Base-by-base conservation (phyloP, 768 basidiomycete species). In the Macrolepiota fuliginosa region DNA sequence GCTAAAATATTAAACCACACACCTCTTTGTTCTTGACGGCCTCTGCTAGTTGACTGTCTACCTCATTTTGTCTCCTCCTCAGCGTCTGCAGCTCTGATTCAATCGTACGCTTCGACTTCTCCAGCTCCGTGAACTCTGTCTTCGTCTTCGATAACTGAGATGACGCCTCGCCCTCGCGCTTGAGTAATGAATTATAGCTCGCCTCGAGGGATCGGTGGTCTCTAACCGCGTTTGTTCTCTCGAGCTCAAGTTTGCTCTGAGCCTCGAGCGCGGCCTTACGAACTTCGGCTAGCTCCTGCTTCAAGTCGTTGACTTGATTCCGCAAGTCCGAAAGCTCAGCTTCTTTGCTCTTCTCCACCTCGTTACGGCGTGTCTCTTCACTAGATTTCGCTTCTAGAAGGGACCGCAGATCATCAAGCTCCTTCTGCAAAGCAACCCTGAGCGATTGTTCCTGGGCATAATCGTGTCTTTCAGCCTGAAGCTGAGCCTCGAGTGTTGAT, bases 261-360 rank as follows among this genome's bases (percentile, higher is more conserved):
- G 76, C 77, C 60, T 92, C 89, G 22, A 87, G 72, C 3, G 87
- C 81, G 3, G 75, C 70, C 56, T 82, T 82, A 22, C 91, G 88
- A 22, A 85, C 81, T 15, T 88, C 84, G 36, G 81, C 79, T 15
- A 95, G 79, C 36, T 93, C 89, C 46, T 83, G 76, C 49, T 91
- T 89, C 32, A 92, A 74, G 42, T 81, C 79, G 19, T 71, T 68
- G 22, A 83, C 82, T 67, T 93, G 88, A 10, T 70, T 69, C 22
- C 95, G 87, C 5, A 99, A 79, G 32, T 87, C 81, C 0, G 75
- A 72, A 11, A 98, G 84, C 72, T 99, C 96, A 49, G 85, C 80
- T 65, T 98, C 95, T 67, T 89, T 92, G 73, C 90, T 90, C 73
- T 88, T 89, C 71, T 94, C 92, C 0, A 87, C 93, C 69, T 97